phyloP scores from a whole-genome alignment of 805 yeast species.

The Saccharomycopsis oosterbeekiorum region DNA sequence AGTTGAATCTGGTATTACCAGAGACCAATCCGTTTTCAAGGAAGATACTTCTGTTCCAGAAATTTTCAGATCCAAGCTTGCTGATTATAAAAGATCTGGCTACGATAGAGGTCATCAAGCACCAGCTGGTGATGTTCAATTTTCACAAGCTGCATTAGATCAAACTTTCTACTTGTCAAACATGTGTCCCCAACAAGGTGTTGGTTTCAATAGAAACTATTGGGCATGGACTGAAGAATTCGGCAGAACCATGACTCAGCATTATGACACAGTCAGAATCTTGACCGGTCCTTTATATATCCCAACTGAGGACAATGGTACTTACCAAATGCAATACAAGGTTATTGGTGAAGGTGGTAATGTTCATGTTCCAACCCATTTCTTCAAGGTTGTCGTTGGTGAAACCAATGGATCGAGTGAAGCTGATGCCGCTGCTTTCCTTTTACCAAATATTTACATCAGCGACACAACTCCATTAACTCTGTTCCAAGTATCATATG shows the following conservation, averaged over 20 bases:
- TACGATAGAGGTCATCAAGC: slow-evolving; percentile 59
- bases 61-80: slow-evolving; percentile 28
- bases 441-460: slow-evolving; percentile 14
- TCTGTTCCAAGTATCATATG: slow-evolving; percentile 5
- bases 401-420: slow-evolving; percentile 6
- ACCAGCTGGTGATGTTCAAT: slow-evolving; percentile 58
- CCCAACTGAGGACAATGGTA: slow-evolving; percentile 51
- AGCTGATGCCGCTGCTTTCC: slow-evolving; percentile 17
- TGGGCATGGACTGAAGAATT: slow-evolving; percentile 84
- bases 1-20: slow-evolving; percentile 1
- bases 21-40: slow-evolving; percentile 12
- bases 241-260: slow-evolving; percentile 49
- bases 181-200: slow-evolving; percentile 58
- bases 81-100: slow-evolving; percentile 52
- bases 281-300: slow-evolving; percentile 74
- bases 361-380: slow-evolving; percentile 22
- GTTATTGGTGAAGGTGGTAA: slow-evolving; percentile 75
- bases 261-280: slow-evolving; percentile 53
- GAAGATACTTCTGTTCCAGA: slow-evolving; percentile 11
- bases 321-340: slow-evolving; percentile 49
- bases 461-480: slow-evolving; percentile 10
- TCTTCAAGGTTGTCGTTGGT: slow-evolving; percentile 16
- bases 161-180: slow-evolving; percentile 51
- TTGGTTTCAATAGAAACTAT: slow-evolving; percentile 45
- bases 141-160: slow-evolving; percentile 47